Evolutionary conservation across 2,329 filamentous ascomycete species (phyloP).

Genomic region (Pyrenochaeta sp.): DNA sequence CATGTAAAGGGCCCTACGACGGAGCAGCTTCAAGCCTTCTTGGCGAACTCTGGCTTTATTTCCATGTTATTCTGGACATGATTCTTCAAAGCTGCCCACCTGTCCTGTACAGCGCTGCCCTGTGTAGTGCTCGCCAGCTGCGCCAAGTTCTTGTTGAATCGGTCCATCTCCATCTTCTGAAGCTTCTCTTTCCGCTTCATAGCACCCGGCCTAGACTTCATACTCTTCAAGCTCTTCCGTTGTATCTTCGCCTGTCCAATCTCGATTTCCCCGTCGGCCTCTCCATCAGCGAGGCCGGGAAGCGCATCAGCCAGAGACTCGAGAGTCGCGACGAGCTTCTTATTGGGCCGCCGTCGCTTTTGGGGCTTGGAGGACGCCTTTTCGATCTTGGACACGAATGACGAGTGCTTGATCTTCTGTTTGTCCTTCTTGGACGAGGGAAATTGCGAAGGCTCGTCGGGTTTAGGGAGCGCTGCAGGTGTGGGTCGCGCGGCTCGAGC

Average conservation of each 20-base stretch:
- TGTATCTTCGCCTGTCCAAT: slow-evolving; percentile 68
- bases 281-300: slow-evolving; percentile 63
- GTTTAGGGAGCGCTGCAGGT: slow-evolving; percentile 22
- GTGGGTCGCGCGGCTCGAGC: slow-evolving; percentile 33
- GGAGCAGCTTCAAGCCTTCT: too few relatives aligned
- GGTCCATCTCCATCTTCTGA: slow-evolving; percentile 79
- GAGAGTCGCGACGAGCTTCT: slow-evolving; percentile 80
- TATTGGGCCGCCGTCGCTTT: slow-evolving; percentile 73
- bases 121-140: slow-evolving; percentile 62
- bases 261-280: slow-evolving; percentile 37
- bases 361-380: slow-evolving; percentile 64
- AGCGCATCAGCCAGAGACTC: slow-evolving; percentile 81
- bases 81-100: slow-evolving; percentile 82
- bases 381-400: slow-evolving; percentile 78
- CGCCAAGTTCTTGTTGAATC: slow-evolving; percentile 85
- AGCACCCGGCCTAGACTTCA: slow-evolving; percentile 72
- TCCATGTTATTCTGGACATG: slow-evolving; percentile 91
- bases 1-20: too few relatives aligned
- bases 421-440: slow-evolving; percentile 82
- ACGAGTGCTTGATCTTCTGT: slow-evolving; percentile 78
- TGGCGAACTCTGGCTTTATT: slow-evolving; percentile 77
- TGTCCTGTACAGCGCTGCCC: slow-evolving; percentile 33
- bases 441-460: slow-evolving; percentile 60
- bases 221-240: slow-evolving; percentile 69
- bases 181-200: slow-evolving; percentile 83